These are phyloP conservation scores for Aureobasidium sp. DNA, from an alignment of 2,329 filamentous ascomycete species.

Conservation along the genomic window DNA sequence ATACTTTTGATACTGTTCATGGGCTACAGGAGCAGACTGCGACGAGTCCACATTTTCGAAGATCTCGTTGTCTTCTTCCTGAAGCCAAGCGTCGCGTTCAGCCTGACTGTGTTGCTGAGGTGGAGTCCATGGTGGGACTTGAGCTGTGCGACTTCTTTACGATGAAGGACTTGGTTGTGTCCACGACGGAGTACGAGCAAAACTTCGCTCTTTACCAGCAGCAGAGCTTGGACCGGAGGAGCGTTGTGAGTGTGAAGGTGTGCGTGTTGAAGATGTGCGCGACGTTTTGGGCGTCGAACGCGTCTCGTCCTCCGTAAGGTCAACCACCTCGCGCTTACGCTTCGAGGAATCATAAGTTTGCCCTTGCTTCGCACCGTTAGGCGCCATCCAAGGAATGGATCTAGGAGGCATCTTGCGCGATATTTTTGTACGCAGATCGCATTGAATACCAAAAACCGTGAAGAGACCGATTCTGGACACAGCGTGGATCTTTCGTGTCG, in stretches of 20 bases:
- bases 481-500: no score
- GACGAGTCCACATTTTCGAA: slow-evolving; percentile 23
- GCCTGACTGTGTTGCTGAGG: neutral
- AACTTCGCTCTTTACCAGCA: neutral
- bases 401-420: neutral
- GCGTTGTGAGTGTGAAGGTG: neutral
- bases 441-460: neutral
- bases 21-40: slow-evolving; percentile 15
- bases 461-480: neutral
- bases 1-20: slow-evolving; percentile 21
- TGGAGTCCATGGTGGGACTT: slow-evolving; percentile 1
- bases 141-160: neutral
- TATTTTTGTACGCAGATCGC: neutral
- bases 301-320: slow-evolving; percentile 2
- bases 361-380: neutral
- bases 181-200: slow-evolving; percentile 1
- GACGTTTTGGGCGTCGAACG: slow-evolving; percentile 2
- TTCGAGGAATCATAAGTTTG: neutral
- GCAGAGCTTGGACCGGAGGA: neutral
- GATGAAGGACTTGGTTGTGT: neutral
- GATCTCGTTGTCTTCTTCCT: slow-evolving; percentile 20
- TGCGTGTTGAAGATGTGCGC: neutral
- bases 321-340: slow-evolving; percentile 9
- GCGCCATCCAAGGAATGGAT: slow-evolving; percentile 6
- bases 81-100: slow-evolving; percentile 10